Percentiles rank a stretch among this genome's conserved stretches.
These are phyloP conservation scores for Colletotrichum camelliae DNA, from an alignment of 2,329 filamentous ascomycete genomes.

Conservation along the genomic window DNA sequence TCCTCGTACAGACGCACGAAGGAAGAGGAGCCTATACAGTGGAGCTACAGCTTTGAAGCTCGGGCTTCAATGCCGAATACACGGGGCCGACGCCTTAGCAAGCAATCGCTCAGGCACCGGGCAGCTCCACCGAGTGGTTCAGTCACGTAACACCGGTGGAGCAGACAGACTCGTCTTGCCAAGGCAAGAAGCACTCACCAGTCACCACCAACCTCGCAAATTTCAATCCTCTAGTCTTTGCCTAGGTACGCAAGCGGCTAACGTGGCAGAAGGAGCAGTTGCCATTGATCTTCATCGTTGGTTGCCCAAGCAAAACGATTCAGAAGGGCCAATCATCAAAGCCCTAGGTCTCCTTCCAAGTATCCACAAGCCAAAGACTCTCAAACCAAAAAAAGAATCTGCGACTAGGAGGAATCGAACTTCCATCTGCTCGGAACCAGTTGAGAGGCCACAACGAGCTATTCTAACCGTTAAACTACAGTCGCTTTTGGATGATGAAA, in stretches of 20 bases:
- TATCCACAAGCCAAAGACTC: neutral
- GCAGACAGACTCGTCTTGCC: neutral
- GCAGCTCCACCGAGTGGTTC: neutral
- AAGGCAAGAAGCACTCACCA: neutral
- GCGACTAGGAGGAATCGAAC: slow-evolving; percentile 10
- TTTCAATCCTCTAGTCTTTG: neutral
- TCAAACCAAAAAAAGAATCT: neutral
- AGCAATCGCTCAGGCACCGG: neutral
- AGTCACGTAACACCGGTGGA: neutral
- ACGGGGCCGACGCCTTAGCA: neutral
- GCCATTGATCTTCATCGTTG: neutral
- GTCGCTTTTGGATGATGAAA: neutral
- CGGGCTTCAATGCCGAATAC: slow-evolving; percentile 11
- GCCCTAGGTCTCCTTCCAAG: neutral
- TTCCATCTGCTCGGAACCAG: slow-evolving; percentile 13
- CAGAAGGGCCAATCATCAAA: neutral
- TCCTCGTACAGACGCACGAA: neutral
- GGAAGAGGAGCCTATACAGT: slow-evolving; percentile 16
- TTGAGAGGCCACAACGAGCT: slow-evolving; percentile 15
- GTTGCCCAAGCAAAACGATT: neutral
- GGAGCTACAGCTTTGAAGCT: neutral
- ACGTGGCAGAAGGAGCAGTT: neutral
- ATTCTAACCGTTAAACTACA: slow-evolving; percentile 11
- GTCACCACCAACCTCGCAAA: neutral
- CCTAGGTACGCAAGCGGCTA: neutral